Percentiles rank a stretch among this genome's conserved stretches.
These are phyloP conservation scores for Rhodocollybia butyracea DNA, from an alignment of 768 basidiomycete genomes.

Conservation along the genomic window DNA sequence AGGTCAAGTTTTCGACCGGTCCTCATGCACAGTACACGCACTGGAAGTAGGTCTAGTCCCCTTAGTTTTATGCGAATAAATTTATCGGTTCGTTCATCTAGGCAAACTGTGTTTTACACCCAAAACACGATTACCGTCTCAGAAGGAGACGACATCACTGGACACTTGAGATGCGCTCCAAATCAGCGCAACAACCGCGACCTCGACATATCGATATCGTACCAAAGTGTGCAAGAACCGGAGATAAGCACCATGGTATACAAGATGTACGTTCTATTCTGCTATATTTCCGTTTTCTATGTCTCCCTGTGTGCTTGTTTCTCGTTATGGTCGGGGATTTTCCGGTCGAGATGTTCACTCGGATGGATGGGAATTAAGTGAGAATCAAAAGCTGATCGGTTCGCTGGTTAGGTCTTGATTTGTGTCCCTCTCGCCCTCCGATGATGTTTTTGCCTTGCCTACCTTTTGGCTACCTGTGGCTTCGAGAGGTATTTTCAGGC, in stretches of 20 bases:
- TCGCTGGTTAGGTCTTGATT: slow-evolving; percentile 68
- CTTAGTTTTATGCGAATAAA: no score
- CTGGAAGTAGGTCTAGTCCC: slow-evolving; percentile 73
- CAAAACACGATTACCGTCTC: slow-evolving; percentile 68
- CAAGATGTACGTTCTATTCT: slow-evolving; percentile 72
- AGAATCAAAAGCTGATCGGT: slow-evolving; percentile 55
- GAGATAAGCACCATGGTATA: slow-evolving; percentile 52
- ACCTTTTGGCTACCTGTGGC: background rate
- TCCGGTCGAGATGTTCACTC: slow-evolving; percentile 12
- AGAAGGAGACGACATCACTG: slow-evolving; percentile 70
- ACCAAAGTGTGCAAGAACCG: slow-evolving; percentile 42
- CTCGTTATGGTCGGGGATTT: slow-evolving; percentile 13
- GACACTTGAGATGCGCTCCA: slow-evolving; percentile 75
- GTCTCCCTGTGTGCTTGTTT: slow-evolving; percentile 8
- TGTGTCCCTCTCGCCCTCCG: slow-evolving; percentile 16
- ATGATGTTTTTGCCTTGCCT: background rate
- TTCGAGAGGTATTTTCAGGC: no score
- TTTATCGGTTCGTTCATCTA: slow-evolving; percentile 23
- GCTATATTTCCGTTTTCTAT: slow-evolving; percentile 11
- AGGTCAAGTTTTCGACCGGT: slow-evolving; percentile 93
- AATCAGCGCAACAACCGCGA: slow-evolving; percentile 94
- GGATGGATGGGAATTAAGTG: no score
- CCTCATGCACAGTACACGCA: slow-evolving; percentile 96
- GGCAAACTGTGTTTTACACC: slow-evolving; percentile 98
- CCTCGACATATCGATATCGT: slow-evolving; percentile 83